These are phyloP conservation scores for Claviceps capensis DNA, from an alignment of 2,329 filamentous ascomycete genomes.

Conservation along the genomic window DNA sequence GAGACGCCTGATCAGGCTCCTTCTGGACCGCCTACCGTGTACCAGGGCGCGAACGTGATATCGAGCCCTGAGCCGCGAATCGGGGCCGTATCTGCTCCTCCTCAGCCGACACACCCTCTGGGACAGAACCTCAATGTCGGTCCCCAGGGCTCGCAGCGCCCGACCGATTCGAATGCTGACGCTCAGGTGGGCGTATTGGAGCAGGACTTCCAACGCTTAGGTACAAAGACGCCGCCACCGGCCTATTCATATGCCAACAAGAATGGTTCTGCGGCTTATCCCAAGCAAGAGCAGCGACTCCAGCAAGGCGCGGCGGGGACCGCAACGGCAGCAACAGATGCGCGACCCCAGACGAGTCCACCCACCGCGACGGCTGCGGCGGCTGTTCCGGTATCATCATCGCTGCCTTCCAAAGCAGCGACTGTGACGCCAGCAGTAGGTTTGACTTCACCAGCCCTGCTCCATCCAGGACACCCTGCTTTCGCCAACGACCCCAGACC, in stretches of 20 bases:
- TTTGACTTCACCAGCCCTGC: constrained; percentile 33
- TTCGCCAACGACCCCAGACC: constrained; percentile 72
- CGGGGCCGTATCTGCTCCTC: constrained; percentile 26
- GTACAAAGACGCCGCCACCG: constrained; percentile 77
- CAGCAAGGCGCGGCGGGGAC: constrained; percentile 13
- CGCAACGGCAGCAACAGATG: constrained; percentile 11
- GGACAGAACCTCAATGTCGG: not conserved
- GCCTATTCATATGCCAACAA: constrained; percentile 74
- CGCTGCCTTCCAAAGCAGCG: constrained; percentile 1
- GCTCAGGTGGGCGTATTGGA: constrained; percentile 61
- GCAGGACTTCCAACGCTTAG: constrained; percentile 73
- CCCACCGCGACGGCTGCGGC: constrained; percentile 6
- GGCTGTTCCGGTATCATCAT: not conserved
- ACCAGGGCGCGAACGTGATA: constrained; percentile 71
- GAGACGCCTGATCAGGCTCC: constrained; percentile 76
- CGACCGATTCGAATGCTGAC: constrained; percentile 17
- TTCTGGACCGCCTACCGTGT: constrained; percentile 81
- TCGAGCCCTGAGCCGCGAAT: constrained; percentile 32
- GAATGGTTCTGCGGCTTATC: constrained; percentile 45
- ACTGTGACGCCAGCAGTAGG: constrained; percentile 10
- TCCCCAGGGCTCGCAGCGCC: not conserved
- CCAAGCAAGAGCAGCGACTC: constrained; percentile 61
- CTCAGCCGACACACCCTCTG: constrained; percentile 18
- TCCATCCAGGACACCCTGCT: constrained; percentile 64
- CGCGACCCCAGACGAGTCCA: constrained; percentile 5